Conservation (phyloP, 2,329 filamentous ascomycete species). For the Pseudogymnoascus pannorum region DNA sequence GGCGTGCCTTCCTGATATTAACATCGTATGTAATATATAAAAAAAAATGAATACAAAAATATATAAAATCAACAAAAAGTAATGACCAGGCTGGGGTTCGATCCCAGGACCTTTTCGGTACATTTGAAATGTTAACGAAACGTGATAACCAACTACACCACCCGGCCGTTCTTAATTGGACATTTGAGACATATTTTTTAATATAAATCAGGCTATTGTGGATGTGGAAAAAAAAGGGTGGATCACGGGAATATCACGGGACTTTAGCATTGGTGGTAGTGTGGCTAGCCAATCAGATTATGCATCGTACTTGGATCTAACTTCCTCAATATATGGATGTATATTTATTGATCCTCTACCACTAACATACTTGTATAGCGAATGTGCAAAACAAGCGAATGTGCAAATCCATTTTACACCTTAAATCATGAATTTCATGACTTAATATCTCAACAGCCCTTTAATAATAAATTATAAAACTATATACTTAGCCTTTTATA, state of each 20-base stretch:
- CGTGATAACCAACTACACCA: conserved; percentile 9
- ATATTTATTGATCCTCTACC: background rate
- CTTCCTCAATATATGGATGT: background rate
- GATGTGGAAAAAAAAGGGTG: background rate
- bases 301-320: background rate
- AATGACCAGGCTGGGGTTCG: conserved; percentile 8
- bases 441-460: too few species aligned
- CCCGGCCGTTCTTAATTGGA: conserved; percentile 3
- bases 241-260: background rate
- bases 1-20: background rate
- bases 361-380: too few species aligned
- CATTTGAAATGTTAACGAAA: conserved; percentile 6
- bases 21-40: too few species aligned
- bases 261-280: background rate
- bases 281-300: background rate
- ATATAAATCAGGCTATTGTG: background rate
- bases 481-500: too few species aligned
- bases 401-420: too few species aligned
- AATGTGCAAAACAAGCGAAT: too few species aligned
- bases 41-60: background rate
- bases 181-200: background rate
- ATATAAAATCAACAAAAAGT: background rate
- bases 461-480: too few species aligned
- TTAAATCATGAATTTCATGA: too few species aligned
- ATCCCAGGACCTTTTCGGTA: conserved; percentile 8